Base-by-base conservation (phyloP, 495 filamentous ascomycete genomes). In the Bryoglossum gracile region DNA sequence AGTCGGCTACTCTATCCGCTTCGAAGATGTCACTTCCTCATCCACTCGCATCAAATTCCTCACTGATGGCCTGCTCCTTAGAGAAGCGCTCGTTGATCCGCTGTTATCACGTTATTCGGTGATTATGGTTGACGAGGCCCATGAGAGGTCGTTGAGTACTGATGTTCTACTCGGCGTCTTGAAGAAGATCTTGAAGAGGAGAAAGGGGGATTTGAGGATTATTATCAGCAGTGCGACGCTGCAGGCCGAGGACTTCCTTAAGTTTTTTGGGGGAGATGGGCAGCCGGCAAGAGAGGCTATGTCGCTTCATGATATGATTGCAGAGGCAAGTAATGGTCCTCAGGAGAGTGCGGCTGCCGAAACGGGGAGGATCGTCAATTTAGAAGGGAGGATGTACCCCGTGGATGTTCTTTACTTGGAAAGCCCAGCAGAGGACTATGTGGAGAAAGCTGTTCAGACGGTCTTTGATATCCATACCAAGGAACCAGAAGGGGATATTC, bases 91-190 rank as follows among this genome's bases (percentile, higher is more conserved):
- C 10, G 87, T 94, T 16, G 94, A 97, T 65, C 92, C 92, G 48
- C 72, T 96, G 11, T 68, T 99, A 14, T 92, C 87, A 24, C 80
- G 89, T 4, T 99, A 99, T 63, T 94, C 88, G 5, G 86, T 97
- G 26, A 87, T 99, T 58, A 99, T 97, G 91, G 84, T 99, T 18
- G 92, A 99, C 61, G 92, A 99, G 63, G 94, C 94, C 22, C 92
- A 99, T 66, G 92, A 99, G 65, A 79, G 94, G 44, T 94, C 88
- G 50, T 75, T 99, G 47, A 94, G 90, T 66, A 90, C 90, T 5
- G 92, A 99, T 58, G 79, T 99, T 30, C 76, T 99, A 4, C 78
- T 99, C 30, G 90, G 92, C 0, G 70, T 96, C n/a, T 62, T 99
- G 33, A 97, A 95, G 69, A 97, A 97, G 64, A 92, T 99, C 53